These are phyloP conservation scores for Kappamyces sp. DNA, from an alignment of 192 early-diverging fungal genomes.

Conservation along the genomic window DNA sequence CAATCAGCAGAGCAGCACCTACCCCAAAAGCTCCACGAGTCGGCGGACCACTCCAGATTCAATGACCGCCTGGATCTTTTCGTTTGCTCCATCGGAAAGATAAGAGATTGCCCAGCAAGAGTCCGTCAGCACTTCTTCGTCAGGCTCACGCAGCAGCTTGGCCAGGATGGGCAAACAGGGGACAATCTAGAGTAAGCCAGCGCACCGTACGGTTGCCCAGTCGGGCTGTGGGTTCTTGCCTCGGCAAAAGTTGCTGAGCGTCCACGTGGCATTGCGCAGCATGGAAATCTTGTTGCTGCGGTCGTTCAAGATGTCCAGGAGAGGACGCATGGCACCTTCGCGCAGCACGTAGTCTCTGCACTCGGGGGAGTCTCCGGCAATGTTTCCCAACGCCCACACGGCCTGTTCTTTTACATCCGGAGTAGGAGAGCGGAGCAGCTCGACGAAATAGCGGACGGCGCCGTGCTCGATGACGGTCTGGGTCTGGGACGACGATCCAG, in stretches of 20 bases:
- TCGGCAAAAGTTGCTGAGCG: conserved; percentile 96
- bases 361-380: conserved; percentile 90
- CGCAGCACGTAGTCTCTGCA: conserved; percentile 88
- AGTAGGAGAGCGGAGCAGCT: conserved; percentile 73
- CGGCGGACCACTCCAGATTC: conserved; percentile 90
- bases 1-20: conserved; percentile 9
- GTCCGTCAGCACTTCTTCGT: conserved; percentile 95
- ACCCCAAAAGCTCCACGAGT: conserved; percentile 86
- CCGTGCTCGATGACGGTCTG: conserved; percentile 87
- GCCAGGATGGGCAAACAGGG: conserved; percentile 84
- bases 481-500: conserved; percentile 89
- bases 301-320: conserved; percentile 80
- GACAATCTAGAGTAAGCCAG: conserved; percentile 54
- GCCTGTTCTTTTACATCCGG: conserved; percentile 95
- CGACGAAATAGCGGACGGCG: conserved; percentile 87
- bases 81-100: conserved; percentile 92
- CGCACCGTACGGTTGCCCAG: conserved; percentile 61
- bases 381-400: conserved; percentile 99
- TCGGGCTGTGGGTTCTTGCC: conserved; percentile 95
- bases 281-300: conserved; percentile 85
- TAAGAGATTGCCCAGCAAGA: conserved; percentile 99
- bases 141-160: conserved; percentile 81
- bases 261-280: conserved; percentile 99
- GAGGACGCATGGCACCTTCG: conserved; percentile 76
- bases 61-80: conserved; percentile 97